Evolutionary conservation across 345 rosid genomes (phyloP).

Genomic region (Eutrema japonicum): DNA sequence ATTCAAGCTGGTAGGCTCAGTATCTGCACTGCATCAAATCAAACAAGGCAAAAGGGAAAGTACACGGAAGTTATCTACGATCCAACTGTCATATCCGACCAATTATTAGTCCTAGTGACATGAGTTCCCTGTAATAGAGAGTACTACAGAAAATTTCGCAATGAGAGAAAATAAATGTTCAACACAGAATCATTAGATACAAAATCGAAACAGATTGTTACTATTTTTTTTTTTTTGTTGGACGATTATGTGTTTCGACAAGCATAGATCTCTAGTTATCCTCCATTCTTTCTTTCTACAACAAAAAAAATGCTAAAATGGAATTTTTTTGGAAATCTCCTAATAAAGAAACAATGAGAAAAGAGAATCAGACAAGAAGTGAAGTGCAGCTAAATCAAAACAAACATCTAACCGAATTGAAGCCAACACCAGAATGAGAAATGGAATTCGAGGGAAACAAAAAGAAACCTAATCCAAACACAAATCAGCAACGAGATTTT

Average conservation of each 20-base stretch:
- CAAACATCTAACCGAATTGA: slow-evolving; percentile 18
- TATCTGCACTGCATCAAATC: slow-evolving; percentile 58
- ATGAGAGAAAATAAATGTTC: background rate
- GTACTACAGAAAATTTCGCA: background rate
- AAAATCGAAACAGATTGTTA: background rate
- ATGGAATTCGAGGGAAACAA: background rate
- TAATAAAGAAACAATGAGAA: slow-evolving; percentile 16
- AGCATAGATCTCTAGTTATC: slow-evolving; percentile 23
- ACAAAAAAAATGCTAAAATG: background rate
- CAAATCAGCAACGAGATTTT: background rate
- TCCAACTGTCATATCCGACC: background rate
- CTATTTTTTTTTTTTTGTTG: background rate
- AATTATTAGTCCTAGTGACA: slow-evolving; percentile 3
- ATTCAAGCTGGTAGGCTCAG: slow-evolving; percentile 45
- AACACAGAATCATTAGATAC: background rate
- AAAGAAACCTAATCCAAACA: background rate
- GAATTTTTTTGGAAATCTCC: background rate
- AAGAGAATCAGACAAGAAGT: background rate
- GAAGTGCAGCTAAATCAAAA: slow-evolving; percentile 22
- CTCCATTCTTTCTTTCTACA: background rate
- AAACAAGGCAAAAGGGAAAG: background rate
- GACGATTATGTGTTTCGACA: background rate
- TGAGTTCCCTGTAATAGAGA: background rate
- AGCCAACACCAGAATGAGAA: background rate
- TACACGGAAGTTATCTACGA: slow-evolving; percentile 1